Evolutionary conservation across 2,329 filamentous ascomycete species (phyloP).

Genomic region (Claviceps sp.): DNA sequence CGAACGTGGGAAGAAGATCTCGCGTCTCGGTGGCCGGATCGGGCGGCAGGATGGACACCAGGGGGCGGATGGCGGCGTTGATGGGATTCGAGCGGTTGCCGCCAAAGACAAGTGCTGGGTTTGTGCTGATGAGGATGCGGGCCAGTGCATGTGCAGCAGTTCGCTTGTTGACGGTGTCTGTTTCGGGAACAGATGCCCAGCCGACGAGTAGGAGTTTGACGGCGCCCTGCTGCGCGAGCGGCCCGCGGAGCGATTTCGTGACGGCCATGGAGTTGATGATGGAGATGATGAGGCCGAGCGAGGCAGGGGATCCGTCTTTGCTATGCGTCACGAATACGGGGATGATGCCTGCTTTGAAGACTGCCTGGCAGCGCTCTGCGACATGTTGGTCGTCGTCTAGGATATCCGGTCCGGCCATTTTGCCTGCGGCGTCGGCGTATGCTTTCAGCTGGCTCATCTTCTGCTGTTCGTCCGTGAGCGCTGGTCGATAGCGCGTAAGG

Average conservation of each 20-base stretch:
- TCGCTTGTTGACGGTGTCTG: slow-evolving; percentile 32
- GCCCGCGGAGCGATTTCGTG: slow-evolving; percentile 58
- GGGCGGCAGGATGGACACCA: slow-evolving; percentile 59
- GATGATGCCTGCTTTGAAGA: slow-evolving; percentile 68
- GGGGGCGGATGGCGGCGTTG: slow-evolving; percentile 68
- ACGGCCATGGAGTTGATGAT: slow-evolving; percentile 69
- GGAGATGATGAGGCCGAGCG: slow-evolving; percentile 57
- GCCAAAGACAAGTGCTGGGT: slow-evolving; percentile 73
- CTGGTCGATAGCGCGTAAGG: slow-evolving; percentile 66
- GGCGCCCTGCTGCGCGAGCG: slow-evolving; percentile 85
- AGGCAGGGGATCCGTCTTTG: slow-evolving; percentile 57
- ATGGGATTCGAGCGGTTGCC: slow-evolving; percentile 60
- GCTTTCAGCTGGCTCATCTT: slow-evolving; percentile 85
- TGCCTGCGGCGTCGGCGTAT: slow-evolving; percentile 76
- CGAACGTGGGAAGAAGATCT: slow-evolving; percentile 80
- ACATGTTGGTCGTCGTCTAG: slow-evolving; percentile 69
- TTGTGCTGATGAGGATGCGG: slow-evolving; percentile 74
- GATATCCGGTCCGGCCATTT: slow-evolving; percentile 45
- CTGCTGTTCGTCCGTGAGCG: slow-evolving; percentile 77
- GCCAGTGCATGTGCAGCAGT: slow-evolving; percentile 69
- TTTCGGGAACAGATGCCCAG: slow-evolving; percentile 46
- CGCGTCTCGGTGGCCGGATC: slow-evolving; percentile 49
- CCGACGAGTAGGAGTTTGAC: slow-evolving; percentile 69
- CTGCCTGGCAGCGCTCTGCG: slow-evolving; percentile 55
- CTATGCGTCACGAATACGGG: slow-evolving; percentile 64